A percentile compares a stretch with the other conserved stretches of the same genome.
phyloP scores from a whole-genome alignment of 768 basidiomycete genomes.

The Phlegmacium glaucopus region DNA sequence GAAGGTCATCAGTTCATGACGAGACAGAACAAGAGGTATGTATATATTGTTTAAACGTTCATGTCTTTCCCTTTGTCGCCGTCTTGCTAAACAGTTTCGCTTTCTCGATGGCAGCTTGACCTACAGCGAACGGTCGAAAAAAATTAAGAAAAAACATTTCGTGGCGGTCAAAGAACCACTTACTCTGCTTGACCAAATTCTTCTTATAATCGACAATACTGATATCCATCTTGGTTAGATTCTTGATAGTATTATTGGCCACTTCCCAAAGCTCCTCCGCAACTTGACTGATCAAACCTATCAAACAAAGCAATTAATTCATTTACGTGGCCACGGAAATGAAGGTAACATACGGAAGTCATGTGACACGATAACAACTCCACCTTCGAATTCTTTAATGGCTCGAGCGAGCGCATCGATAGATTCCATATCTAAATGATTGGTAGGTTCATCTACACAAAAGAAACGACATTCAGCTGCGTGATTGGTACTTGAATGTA shows the following conservation, averaged over 20 bases:
- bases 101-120: slow-evolving; percentile 86
- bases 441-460: slow-evolving; percentile 82
- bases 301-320: neutral
- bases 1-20: neutral
- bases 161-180: slow-evolving; percentile 21
- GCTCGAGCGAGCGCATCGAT: slow-evolving; percentile 95
- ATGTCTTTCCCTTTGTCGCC: slow-evolving; percentile 66
- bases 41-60: slow-evolving; percentile 13
- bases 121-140: slow-evolving; percentile 31
- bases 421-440: slow-evolving; percentile 96
- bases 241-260: slow-evolving; percentile 87
- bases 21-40: neutral
- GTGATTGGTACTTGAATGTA: no score
- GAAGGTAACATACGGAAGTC: slow-evolving; percentile 80
- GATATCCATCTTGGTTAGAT: slow-evolving; percentile 88
- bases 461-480: slow-evolving; percentile 15
- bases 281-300: slow-evolving; percentile 94
- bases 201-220: slow-evolving; percentile 93
- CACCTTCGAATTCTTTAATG: slow-evolving; percentile 96
- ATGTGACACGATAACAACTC: slow-evolving; percentile 99
- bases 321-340: neutral
- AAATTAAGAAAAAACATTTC: neutral
- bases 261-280: slow-evolving; percentile 99
- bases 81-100: slow-evolving; percentile 91
- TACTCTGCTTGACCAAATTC: slow-evolving; percentile 76